Evolutionary conservation across 2,329 filamentous ascomycete species (phyloP), one percentile per base, ranked within the genome.

Genomic region (Waltergamsia citrina): DNA sequence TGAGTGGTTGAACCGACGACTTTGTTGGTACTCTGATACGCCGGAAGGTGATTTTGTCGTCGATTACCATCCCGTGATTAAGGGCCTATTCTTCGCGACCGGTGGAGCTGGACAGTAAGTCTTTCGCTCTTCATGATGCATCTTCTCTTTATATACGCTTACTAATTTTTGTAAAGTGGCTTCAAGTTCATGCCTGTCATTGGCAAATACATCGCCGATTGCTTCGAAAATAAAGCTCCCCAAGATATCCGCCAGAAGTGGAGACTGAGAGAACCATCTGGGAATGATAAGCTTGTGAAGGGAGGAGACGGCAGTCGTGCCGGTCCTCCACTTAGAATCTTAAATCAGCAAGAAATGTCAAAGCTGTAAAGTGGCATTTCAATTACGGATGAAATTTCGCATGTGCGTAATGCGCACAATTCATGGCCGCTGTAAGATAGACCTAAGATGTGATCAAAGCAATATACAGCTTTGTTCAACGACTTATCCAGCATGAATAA

Each of bases 1-100:
- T 5, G 60, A 62, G 1, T 78, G 76, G 53, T 49, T 56, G 8
- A 53, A 60, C 9, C 66, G 63, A 6, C 56, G 72, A 5, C 51
- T 80, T 26, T 80, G 76, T 43, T 80, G 75, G 75, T 80, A 80
- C 44, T 74, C 68, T 4, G 75, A 80, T 52, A 80, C 76, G 38
- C 73, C 74, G 0, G 62, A 64, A 12, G 74, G 73, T 2, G 69
- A 80, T 41, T 80, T 79, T 47, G 61, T 80, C 30, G 63, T 78
- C 17, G 65, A 69, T 14, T 60, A 69, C 36, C 72, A 78, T 38
- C 73, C 74, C 0, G 44, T 51, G 1, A 53, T 64, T 7, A 43
- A 58, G 3, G 60, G 63, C 1, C 40, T 71, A 0, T 70, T 71
- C 38, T 21, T 71, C 2, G 67, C 65, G 0, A 67, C 63, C 0